Evolutionary conservation across 352 stramenopile genomes (phyloP), one percentile per base, ranked within the genome.

Genomic region (Phytophthora sp.): DNA sequence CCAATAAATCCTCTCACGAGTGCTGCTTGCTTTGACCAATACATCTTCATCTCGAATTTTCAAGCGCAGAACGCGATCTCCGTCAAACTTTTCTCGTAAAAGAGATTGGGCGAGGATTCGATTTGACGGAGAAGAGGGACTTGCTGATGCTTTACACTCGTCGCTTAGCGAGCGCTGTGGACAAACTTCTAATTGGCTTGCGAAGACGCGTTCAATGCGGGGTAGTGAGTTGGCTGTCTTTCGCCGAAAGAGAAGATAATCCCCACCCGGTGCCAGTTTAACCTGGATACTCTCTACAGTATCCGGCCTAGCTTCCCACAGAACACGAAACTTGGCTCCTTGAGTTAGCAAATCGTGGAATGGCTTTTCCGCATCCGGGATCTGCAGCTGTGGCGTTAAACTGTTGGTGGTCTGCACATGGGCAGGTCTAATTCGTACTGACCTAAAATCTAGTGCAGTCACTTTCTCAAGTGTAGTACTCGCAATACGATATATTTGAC

Each of bases 161-260:
- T 51, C 39, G 18, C 18, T 54, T 44, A 49, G 48, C 42, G 37
- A 72, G 34, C 44, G 64, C 31, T 73, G 64, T 15, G 59, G 46
- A 20, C 60, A 69, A 42, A 87, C 61, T 45, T 78, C 49, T 1
- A 84, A 41, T 37, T 84, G 75, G 44, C 55, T 78, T 8, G 77
- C 45, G 15, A 82, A 87, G 6, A 84, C 50, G 10, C 77, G 72
- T 39, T 87, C 64, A 32, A 82, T 45, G 23, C 41, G 11, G 9
- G 50, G 43, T 46, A 63, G 12, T 34, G 66, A 18, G 20, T 43
- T 63, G 27, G 42, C 28, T 30, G 53, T 37, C 46, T 79, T 39
- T 11, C 74, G 68, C 4, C 66, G 72, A 35, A 87, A 76, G 11
- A 87, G 15, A 9, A 87, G 39, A 53, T 84, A 84, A 21, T 75